These are phyloP conservation scores for Debaryomyces hansenii DNA, from an alignment of 805 yeast genomes.

Conservation along the genomic window DNA sequence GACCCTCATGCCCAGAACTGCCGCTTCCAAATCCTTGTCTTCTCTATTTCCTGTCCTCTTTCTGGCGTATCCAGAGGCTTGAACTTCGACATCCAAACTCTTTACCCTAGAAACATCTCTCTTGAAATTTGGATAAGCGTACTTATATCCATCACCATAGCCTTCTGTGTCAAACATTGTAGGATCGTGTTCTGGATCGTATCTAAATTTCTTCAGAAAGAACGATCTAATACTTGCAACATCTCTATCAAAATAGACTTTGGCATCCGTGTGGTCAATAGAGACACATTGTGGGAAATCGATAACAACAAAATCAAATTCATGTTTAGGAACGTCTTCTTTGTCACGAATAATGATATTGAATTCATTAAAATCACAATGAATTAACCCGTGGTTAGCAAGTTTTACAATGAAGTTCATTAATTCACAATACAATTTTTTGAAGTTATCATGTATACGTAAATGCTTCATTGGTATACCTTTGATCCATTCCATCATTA, in stretches of 20 bases:
- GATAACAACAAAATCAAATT: conserved; percentile 80
- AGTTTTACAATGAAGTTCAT: conserved; percentile 84
- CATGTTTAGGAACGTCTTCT: conserved; percentile 47
- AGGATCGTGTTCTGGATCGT: conserved; percentile 64
- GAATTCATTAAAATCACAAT: conserved; percentile 97
- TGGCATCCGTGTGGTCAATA: conserved; percentile 87
- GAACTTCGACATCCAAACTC: conserved; percentile 78
- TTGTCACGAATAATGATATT: conserved; percentile 82
- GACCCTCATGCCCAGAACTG: conserved; percentile 66
- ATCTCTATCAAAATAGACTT: conserved; percentile 85
- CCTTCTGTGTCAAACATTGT: conserved; percentile 79
- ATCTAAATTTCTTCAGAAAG: conserved; percentile 75
- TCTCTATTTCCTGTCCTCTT: conserved; percentile 32
- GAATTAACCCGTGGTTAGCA: conserved; percentile 88
- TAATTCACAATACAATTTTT: conserved; percentile 74
- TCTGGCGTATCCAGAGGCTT: conserved; percentile 81
- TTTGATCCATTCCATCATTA: conserved; percentile 85
- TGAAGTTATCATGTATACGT: conserved; percentile 66
- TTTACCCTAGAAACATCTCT: conserved; percentile 72
- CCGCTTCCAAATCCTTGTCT: conserved; percentile 70
- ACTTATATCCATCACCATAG: conserved; percentile 74
- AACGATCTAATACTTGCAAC: conserved; percentile 86
- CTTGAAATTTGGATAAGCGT: conserved; percentile 74
- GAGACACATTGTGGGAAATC: conserved; percentile 99
- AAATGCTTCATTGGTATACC: conserved; percentile 92